phyloP scores from a whole-genome alignment of 805 yeast genomes.

The Zygotorulaspora danielsina region DNA sequence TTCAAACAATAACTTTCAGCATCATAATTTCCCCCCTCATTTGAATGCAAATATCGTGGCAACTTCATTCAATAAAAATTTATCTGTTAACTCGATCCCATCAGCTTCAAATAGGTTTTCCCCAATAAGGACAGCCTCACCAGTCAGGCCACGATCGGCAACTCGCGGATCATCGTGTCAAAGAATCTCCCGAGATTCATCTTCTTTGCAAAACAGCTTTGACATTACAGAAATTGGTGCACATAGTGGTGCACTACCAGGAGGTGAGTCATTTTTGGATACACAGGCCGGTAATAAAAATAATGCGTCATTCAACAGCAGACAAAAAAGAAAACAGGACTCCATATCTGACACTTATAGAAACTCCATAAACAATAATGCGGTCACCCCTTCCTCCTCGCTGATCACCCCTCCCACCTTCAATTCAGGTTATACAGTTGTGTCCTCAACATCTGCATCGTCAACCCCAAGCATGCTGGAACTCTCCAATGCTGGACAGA shows the following conservation, averaged over 20 bases:
- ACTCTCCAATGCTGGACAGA: slow-evolving; percentile 7
- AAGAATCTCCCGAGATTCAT: slow-evolving; percentile 29
- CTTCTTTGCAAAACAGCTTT: slow-evolving; percentile 19
- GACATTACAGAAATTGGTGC: slow-evolving; percentile 17
- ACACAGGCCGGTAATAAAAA: slow-evolving; percentile 16
- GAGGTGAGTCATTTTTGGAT: slow-evolving; percentile 22
- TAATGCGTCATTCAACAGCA: slow-evolving; percentile 8
- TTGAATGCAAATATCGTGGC: slow-evolving; percentile 8
- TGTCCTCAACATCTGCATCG: slow-evolving; percentile 21
- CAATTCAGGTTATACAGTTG: slow-evolving; percentile 15
- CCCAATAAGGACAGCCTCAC: slow-evolving; percentile 31
- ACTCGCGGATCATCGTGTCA: slow-evolving; percentile 26
- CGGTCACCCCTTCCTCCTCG: slow-evolving; percentile 16
- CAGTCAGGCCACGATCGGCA: slow-evolving; percentile 31
- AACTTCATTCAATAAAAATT: slow-evolving; percentile 21
- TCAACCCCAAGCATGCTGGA: slow-evolving; percentile 24
- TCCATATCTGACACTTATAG: slow-evolving; percentile 29
- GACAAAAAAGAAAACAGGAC: slow-evolving; percentile 32
- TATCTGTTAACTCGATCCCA: slow-evolving; percentile 25
- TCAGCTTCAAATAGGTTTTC: slow-evolving; percentile 28
- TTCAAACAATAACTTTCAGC: slow-evolving; percentile 11
- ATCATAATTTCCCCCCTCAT: slow-evolving; percentile 2
- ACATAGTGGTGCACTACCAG: too few species aligned
- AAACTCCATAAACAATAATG: slow-evolving; percentile 6
- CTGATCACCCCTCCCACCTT: slow-evolving; percentile 17